A percentile compares a stretch with the other conserved stretches of the same genome.
phyloP scores from a whole-genome alignment of 2,329 filamentous ascomycete genomes.

The Pseudogymnoascus pannorum region DNA sequence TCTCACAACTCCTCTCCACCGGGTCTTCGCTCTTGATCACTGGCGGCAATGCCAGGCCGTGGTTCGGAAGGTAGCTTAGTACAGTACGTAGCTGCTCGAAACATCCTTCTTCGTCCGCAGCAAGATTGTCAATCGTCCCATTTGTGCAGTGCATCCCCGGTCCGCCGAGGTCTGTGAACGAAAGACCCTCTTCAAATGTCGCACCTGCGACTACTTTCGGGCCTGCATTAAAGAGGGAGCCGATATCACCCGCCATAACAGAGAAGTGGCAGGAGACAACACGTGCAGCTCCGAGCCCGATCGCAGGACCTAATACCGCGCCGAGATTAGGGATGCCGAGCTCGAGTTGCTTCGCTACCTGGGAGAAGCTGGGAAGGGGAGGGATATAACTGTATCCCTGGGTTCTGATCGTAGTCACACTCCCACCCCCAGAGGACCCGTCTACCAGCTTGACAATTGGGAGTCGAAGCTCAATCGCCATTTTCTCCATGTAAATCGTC shows the following conservation, averaged over 20 bases:
- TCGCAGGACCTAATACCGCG: constrained; percentile 55
- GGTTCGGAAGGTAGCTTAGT: constrained; percentile 50
- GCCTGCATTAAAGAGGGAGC: constrained; percentile 56
- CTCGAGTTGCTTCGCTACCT: constrained; percentile 51
- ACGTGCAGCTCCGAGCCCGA: constrained; percentile 54
- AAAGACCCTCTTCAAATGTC: constrained; percentile 56
- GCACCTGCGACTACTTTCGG: constrained; percentile 55
- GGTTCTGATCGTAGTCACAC: constrained; percentile 50
- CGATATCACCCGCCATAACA: constrained; percentile 58
- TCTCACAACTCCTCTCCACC: constrained; percentile 39
- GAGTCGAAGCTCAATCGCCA: constrained; percentile 48
- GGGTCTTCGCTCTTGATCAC: constrained; percentile 40
- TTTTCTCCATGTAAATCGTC: constrained; percentile 55
- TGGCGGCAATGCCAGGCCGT: constrained; percentile 47
- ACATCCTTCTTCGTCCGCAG: constrained; percentile 51
- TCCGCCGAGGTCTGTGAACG: constrained; percentile 51
- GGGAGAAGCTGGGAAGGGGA: constrained; percentile 44
- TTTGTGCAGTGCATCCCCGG: constrained; percentile 56
- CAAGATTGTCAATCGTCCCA: constrained; percentile 59
- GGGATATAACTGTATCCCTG: constrained; percentile 54
- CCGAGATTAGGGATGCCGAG: constrained; percentile 57
- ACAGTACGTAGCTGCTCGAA: constrained; percentile 54
- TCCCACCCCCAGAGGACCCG: constrained; percentile 55
- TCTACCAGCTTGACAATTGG: constrained; percentile 59
- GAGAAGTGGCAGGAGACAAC: constrained; percentile 57